These are phyloP conservation scores for Diaporthe citriasiana DNA, from an alignment of 2,329 filamentous ascomycete genomes.

Conservation along the genomic window DNA sequence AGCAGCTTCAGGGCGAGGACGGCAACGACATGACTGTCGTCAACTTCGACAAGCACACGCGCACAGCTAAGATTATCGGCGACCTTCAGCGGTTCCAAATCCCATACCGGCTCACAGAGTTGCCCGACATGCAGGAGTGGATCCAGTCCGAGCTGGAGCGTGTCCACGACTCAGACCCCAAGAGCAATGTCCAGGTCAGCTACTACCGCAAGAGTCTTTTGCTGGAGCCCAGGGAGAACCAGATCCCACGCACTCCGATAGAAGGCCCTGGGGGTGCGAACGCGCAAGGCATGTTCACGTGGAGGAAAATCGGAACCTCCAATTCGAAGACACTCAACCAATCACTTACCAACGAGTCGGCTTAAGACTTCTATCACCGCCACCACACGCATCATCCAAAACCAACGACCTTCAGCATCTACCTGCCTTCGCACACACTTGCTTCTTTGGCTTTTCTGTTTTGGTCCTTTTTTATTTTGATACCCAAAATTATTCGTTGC, in stretches of 20 bases:
- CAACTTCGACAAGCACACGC: slow-evolving; percentile 98
- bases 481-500: slow-evolving; percentile 38
- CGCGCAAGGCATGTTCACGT: slow-evolving; percentile 43
- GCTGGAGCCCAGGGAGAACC: slow-evolving; percentile 80
- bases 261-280: slow-evolving; percentile 45
- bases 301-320: slow-evolving; percentile 38
- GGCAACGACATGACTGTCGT: slow-evolving; percentile 79
- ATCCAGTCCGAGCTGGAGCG: slow-evolving; percentile 84
- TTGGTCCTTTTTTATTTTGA: slow-evolving; percentile 34
- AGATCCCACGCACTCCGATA: slow-evolving; percentile 48
- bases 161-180: slow-evolving; percentile 73
- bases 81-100: slow-evolving; percentile 97
- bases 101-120: slow-evolving; percentile 84
- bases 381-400: slow-evolving; percentile 5
- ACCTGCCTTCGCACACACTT: not conserved
- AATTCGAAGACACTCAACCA: slow-evolving; percentile 15
- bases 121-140: slow-evolving; percentile 94
- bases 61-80: slow-evolving; percentile 94
- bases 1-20: slow-evolving; percentile 73
- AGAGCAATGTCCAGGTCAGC: slow-evolving; percentile 68
- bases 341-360: slow-evolving; percentile 13
- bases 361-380: not conserved
- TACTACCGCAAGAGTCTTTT: slow-evolving; percentile 87
- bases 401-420: slow-evolving; percentile 3
- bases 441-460: slow-evolving; percentile 26